Base-by-base conservation (phyloP, 2,329 filamentous ascomycete genomes). In the Hymenoscyphus repandus region DNA sequence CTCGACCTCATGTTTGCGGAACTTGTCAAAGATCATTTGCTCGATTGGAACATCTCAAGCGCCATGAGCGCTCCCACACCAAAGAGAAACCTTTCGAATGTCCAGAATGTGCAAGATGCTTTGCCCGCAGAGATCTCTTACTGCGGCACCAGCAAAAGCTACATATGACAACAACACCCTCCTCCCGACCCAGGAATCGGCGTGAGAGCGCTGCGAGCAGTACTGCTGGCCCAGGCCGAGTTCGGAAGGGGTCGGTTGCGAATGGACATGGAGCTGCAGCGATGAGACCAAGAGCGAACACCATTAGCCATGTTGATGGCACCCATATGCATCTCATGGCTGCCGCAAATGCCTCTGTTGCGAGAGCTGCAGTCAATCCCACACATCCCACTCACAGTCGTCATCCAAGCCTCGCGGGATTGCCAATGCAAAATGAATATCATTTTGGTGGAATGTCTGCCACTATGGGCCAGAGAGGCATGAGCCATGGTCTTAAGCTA, bases 1-100 rank as follows among this genome's bases (percentile, higher is more conserved):
- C 93, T 50, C 83, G 92, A 58, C 93, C 93, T 58, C 93, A 99
- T 71, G 85, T 95, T 54, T 99, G 93, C 74, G 83, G 77, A 37
- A 97, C 91, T 43, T 99, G 93, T 70, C 82, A 85, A 64, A 85
- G 93, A 58, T 95, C 89, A 31, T 99, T 99, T 69, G 93, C 93
- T 52, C 85, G 93, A 54, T 74, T 99, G 62, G 93, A 99, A 72
- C 93, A 99, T 69, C 74, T 99, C 60, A 99, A 99, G 74, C 86
- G 93, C 54, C 93, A 99, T 70, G 93, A 97, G 72, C 83, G 93
- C 56, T 96, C 90, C n/a, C 91, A 96, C 68, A 96, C 91, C 40
- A 96, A 99, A 49, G 66, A 99, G 73, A 99, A 99, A 75, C 93
- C 93, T 1, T 99, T 99, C 63, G 90, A 96, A 70, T 99, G 93